Evolutionary conservation across 2,329 filamentous ascomycete species (phyloP).

Genomic region (Alternaria solani): DNA sequence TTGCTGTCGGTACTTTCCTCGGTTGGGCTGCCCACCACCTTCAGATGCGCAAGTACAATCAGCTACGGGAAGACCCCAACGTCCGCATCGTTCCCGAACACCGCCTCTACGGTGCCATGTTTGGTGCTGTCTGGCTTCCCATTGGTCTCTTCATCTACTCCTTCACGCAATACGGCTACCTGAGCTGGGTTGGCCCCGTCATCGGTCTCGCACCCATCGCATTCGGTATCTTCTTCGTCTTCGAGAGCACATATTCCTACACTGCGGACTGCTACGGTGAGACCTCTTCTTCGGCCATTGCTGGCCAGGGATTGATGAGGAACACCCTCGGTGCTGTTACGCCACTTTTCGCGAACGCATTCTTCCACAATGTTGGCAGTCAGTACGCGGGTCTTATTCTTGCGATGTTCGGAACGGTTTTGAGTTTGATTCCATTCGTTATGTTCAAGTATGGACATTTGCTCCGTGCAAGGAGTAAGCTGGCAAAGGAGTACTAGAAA

Average conservation of each 20-base stretch:
- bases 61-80: constrained; percentile 48
- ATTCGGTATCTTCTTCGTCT: constrained; percentile 63
- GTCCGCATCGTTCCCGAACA: constrained; percentile 49
- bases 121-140: constrained; percentile 43
- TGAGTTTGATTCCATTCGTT: constrained; percentile 55
- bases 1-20: constrained; percentile 59
- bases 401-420: constrained; percentile 55
- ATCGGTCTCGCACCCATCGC: constrained; percentile 61
- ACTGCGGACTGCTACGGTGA: constrained; percentile 63
- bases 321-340: constrained; percentile 63
- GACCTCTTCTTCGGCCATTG: constrained; percentile 55
- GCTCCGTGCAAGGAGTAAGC: constrained; percentile 52
- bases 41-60: constrained; percentile 61
- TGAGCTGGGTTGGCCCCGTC: constrained; percentile 60
- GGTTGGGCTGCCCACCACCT: constrained; percentile 60
- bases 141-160: constrained; percentile 57
- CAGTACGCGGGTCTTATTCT: constrained; percentile 62
- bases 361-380: constrained; percentile 63
- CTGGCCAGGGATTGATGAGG: constrained; percentile 62
- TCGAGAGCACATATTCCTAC: constrained; percentile 58
- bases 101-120: constrained; percentile 43
- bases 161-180: constrained; percentile 61
- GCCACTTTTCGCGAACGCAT: constrained; percentile 61
- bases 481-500: constrained; percentile 43
- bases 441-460: constrained; percentile 55